These are phyloP conservation scores for Gossypium stocksii DNA, from an alignment of 345 rosid species.

Conservation along the genomic window DNA sequence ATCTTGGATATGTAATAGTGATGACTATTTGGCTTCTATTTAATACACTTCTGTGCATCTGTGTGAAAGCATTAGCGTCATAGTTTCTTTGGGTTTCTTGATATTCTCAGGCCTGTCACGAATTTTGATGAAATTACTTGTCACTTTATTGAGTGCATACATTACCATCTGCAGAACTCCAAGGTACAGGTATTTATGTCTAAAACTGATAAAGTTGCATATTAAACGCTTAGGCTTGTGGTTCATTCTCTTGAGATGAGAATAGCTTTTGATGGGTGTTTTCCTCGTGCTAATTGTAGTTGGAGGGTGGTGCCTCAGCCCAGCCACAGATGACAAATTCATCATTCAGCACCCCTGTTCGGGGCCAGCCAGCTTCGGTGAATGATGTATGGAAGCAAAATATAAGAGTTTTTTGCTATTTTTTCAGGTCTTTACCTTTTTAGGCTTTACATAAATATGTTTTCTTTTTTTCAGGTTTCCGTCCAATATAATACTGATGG, in stretches of 20 bases:
- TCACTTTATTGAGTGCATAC: constrained; percentile 84
- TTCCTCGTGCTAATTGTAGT: constrained; percentile 19
- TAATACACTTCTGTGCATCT: neutral
- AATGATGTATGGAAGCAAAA: constrained; percentile 43
- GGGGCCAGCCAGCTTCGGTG: constrained; percentile 34
- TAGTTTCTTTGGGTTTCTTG: neutral
- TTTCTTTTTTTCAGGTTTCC: constrained; percentile 33
- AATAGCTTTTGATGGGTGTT: neutral
- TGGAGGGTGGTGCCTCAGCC: constrained; percentile 31
- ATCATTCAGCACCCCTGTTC: constrained; percentile 33
- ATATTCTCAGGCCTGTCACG: constrained; percentile 56
- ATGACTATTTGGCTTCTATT: neutral
- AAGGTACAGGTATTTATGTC: constrained; percentile 46
- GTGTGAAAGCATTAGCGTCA: neutral
- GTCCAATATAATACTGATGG: constrained; percentile 48
- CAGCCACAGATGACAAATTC: constrained; percentile 40
- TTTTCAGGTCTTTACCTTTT: neutral
- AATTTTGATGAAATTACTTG: constrained; percentile 81
- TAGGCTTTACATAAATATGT: constrained; percentile 11
- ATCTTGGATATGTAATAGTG: neutral
- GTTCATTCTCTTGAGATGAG: neutral
- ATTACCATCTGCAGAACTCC: constrained; percentile 53
- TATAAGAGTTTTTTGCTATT: neutral
- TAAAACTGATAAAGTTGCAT: neutral
- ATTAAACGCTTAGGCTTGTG: neutral